Conservation (phyloP, 306 rosid species). For the Rosa lucieae region DNA sequence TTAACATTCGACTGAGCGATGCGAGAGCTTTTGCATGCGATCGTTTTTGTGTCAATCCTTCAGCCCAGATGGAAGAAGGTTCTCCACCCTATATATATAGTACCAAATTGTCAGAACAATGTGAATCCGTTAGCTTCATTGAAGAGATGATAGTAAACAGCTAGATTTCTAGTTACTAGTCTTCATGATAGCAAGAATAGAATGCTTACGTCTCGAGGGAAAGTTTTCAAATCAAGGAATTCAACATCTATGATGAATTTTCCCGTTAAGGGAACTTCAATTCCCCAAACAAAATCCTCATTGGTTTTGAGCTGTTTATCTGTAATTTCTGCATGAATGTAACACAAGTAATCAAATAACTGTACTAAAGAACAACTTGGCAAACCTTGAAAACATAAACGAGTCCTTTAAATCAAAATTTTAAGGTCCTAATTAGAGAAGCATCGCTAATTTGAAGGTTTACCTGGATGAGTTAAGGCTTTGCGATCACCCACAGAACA, state of each 20-base stretch:
- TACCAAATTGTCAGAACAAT: constrained; percentile 9
- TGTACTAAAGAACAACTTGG: not conserved
- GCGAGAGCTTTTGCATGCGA: constrained; percentile 71
- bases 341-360: not conserved
- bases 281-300: constrained; percentile 92
- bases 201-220: constrained; percentile 57
- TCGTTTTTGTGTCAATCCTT: constrained; percentile 50
- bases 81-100: constrained; percentile 60
- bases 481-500: constrained; percentile 80
- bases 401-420: not conserved
- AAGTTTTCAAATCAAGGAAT: constrained; percentile 86
- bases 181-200: not conserved
- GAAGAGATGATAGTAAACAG: not conserved
- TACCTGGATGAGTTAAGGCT: constrained; percentile 83
- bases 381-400: not conserved
- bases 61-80: constrained; percentile 79
- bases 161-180: not conserved
- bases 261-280: constrained; percentile 92
- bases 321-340: constrained; percentile 52
- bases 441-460: not conserved
- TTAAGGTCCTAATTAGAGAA: not conserved
- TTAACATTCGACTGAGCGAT: constrained; percentile 73
- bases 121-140: not conserved
- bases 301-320: constrained; percentile 75
- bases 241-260: constrained; percentile 93